Percentiles rank a stretch among this genome's conserved stretches.
These are phyloP conservation scores for Aspergillus biplanus DNA, from an alignment of 495 filamentous ascomycete species.

Conservation along the genomic window DNA sequence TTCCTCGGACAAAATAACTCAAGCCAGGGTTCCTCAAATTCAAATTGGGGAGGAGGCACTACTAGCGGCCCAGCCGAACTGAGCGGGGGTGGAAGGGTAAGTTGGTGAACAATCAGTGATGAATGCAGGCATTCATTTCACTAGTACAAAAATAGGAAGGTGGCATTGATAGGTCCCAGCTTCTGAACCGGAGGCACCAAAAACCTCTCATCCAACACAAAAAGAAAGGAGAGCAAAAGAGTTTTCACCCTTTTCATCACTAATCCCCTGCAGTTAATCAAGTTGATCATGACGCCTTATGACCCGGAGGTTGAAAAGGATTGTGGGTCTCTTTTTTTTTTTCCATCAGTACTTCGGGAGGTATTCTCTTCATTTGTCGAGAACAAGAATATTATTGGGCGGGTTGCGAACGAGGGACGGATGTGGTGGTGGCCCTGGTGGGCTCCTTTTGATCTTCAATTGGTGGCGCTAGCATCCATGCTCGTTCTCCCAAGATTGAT, in stretches of 20 bases:
- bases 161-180: neutral
- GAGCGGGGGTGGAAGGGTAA: neutral
- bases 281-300: neutral
- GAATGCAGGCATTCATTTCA: neutral
- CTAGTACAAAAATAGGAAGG: constrained; percentile 3
- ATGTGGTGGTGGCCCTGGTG: neutral
- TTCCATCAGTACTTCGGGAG: neutral
- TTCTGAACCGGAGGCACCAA: no score
- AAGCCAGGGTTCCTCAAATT: constrained; percentile 7
- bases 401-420: neutral
- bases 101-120: neutral
- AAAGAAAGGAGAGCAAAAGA: no score
- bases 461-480: constrained; percentile 15
- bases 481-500: constrained; percentile 16
- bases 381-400: no score
- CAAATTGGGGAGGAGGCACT: neutral
- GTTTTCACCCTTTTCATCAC: neutral
- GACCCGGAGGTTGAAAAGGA: neutral
- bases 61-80: neutral
- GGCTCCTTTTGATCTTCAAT: constrained; percentile 8
- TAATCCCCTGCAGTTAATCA: neutral
- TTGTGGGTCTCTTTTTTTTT: neutral
- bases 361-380: neutral
- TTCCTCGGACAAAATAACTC: constrained; percentile 7
- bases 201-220: no score